A percentile compares a stretch with the other conserved stretches of the same genome.
These are phyloP conservation scores for Pugionium dolabratum DNA, from an alignment of 345 rosid species.

Conservation along the genomic window DNA sequence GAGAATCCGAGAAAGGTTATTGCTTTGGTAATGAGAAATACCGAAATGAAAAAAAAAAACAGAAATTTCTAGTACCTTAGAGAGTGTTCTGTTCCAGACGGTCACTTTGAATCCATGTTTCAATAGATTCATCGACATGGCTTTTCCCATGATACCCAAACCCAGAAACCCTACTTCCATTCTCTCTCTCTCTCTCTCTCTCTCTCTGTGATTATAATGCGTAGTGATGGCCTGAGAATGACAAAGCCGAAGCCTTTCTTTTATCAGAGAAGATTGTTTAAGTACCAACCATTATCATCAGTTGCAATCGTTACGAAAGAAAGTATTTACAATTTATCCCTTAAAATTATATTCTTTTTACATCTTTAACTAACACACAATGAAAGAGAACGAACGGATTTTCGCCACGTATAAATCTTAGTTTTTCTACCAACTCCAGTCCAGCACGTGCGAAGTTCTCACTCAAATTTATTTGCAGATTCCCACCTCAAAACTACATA, in stretches of 20 bases:
- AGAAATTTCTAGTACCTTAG: conserved; percentile 56
- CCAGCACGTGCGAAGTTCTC: no score
- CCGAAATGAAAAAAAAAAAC: neutral
- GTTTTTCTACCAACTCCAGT: no score
- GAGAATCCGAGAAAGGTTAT: no score
- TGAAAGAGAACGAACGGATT: neutral
- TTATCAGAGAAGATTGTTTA: conserved; percentile 3
- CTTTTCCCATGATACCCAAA: conserved; percentile 95
- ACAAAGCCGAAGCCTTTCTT: conserved; percentile 9
- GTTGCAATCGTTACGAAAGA: neutral
- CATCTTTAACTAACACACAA: neutral
- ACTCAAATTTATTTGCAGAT: no score
- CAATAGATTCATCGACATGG: conserved; percentile 84
- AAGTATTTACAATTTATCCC: conserved; percentile 12
- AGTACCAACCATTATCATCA: conserved; percentile 11
- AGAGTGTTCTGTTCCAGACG: conserved; percentile 92
- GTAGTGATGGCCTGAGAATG: conserved; percentile 20
- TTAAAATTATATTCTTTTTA: neutral
- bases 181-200: conserved; percentile 25
- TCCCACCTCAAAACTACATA: no score
- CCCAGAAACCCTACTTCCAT: conserved; percentile 97
- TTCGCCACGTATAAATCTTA: conserved; percentile 2
- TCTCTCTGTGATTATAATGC: conserved; percentile 22
- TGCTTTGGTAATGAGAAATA: neutral
- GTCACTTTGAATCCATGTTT: conserved; percentile 83